Evolutionary conservation across 352 stramenopile genomes (phyloP).

Genomic region (Globisporangium cystogenes): DNA sequence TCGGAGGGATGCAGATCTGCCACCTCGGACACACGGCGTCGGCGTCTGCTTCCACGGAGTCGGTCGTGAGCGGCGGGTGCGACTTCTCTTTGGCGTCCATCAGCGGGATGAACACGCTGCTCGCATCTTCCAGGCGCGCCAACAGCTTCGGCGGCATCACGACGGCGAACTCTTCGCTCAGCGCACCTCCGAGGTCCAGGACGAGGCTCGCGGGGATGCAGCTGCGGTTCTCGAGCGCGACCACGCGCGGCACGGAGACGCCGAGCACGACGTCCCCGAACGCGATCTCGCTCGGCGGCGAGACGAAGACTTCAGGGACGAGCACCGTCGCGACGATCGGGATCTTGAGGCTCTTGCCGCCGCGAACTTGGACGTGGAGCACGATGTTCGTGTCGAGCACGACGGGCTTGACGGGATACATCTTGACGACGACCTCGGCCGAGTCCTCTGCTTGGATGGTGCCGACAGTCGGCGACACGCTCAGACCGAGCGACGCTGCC

Average conservation of each 20-base stretch:
- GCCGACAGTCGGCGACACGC: conserved; percentile 31
- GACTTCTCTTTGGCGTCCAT: conserved; percentile 9
- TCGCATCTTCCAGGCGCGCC: conserved; percentile 63
- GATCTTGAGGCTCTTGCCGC: conserved; percentile 61
- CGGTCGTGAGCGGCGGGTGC: background rate
- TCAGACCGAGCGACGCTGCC: conserved; percentile 30
- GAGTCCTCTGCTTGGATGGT: conserved; percentile 46
- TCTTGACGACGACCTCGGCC: conserved; percentile 41
- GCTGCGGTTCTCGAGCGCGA: conserved; percentile 80
- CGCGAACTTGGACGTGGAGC: conserved; percentile 64
- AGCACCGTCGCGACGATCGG: conserved; percentile 60
- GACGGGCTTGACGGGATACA: conserved; percentile 48
- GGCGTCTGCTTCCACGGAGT: background rate
- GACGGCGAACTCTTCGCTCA: conserved; percentile 65
- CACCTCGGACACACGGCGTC: conserved; percentile 44
- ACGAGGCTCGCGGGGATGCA: conserved; percentile 73
- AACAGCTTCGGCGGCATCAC: conserved; percentile 42
- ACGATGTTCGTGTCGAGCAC: conserved; percentile 31
- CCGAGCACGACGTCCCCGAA: conserved; percentile 85
- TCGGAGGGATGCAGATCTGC: conserved; percentile 68
- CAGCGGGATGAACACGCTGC: conserved; percentile 73
- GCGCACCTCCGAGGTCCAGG: conserved; percentile 48
- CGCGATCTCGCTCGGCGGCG: conserved; percentile 29
- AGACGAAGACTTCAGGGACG: conserved; percentile 74
- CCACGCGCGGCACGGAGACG: conserved; percentile 41